Percentiles rank a stretch among this genome's conserved stretches.
phyloP scores from a whole-genome alignment of 371 early-diverging fungal species.

The Mortierella sp. region DNA sequence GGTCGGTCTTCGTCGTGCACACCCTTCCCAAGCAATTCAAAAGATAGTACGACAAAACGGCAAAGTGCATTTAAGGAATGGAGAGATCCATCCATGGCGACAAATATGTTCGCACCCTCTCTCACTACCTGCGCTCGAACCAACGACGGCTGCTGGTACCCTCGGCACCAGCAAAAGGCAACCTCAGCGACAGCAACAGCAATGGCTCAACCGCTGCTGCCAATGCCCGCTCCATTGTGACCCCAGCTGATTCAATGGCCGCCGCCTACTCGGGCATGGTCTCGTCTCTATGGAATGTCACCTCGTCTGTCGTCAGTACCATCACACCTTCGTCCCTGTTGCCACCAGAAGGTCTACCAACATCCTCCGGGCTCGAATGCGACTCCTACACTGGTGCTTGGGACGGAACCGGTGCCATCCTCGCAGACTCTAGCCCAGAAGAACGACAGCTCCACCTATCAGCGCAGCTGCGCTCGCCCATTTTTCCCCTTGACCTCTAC shows the following conservation, averaged over 20 bases:
- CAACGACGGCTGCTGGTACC: conserved; percentile 52
- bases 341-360: conserved; percentile 31
- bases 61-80: conserved; percentile 9
- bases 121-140: conserved; percentile 70
- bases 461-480: conserved; percentile 52
- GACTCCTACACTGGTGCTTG: conserved; percentile 59
- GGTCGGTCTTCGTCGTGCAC: background rate
- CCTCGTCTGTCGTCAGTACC: conserved; percentile 33
- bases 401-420: conserved; percentile 57
- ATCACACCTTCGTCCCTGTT: conserved; percentile 27
- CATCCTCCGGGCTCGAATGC: conserved; percentile 46
- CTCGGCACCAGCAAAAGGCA: conserved; percentile 2
- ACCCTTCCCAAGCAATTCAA: background rate
- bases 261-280: conserved; percentile 52
- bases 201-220: conserved; percentile 19
- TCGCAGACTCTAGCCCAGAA: conserved; percentile 43
- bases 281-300: conserved; percentile 51
- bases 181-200: conserved; percentile 18
- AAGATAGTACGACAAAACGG: too few species aligned
- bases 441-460: conserved; percentile 56
- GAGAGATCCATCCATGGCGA: conserved; percentile 60
- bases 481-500: conserved; percentile 67
- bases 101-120: conserved; percentile 66
- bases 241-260: conserved; percentile 45
- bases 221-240: conserved; percentile 43